phyloP scores from a whole-genome alignment of 176 grass and related monocot species.

The Eleusine coracana region DNA sequence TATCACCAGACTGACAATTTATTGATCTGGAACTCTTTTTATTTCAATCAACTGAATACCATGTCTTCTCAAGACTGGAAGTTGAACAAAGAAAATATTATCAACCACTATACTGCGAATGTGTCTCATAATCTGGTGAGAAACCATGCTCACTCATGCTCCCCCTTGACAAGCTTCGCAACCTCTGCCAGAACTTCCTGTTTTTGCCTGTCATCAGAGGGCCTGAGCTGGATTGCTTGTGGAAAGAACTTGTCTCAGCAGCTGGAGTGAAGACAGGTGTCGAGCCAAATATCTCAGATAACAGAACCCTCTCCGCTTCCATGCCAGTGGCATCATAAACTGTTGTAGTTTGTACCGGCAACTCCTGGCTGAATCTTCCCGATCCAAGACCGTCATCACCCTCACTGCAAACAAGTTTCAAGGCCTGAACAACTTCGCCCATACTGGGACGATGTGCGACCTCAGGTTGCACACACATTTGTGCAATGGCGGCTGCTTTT shows the following conservation, averaged over 20 bases:
- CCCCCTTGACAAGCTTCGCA: constrained; percentile 66
- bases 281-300: constrained; percentile 72
- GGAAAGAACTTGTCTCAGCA: constrained; percentile 60
- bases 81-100: constrained; percentile 25
- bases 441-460: constrained; percentile 92
- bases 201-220: constrained; percentile 67
- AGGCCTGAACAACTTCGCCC: constrained; percentile 95
- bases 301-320: constrained; percentile 82
- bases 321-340: constrained; percentile 49
- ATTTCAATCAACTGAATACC: constrained; percentile 31
- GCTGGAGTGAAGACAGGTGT: constrained; percentile 57
- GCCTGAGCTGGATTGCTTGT: constrained; percentile 75
- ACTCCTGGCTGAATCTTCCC: constrained; percentile 66
- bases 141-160: constrained; percentile 85
- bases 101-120: constrained; percentile 47
- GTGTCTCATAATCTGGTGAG: constrained; percentile 61
- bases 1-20: constrained; percentile 31
- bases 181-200: constrained; percentile 80
- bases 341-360: constrained; percentile 35
- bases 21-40: constrained; percentile 19
- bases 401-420: constrained; percentile 87
- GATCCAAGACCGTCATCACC: constrained; percentile 61
- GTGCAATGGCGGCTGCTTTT: constrained; percentile 90
- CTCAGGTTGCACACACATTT: constrained; percentile 97
- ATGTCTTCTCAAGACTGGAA: background rate